Base-by-base conservation (phyloP, 208 protist genomes). In the Acanthamoeba sp. region DNA sequence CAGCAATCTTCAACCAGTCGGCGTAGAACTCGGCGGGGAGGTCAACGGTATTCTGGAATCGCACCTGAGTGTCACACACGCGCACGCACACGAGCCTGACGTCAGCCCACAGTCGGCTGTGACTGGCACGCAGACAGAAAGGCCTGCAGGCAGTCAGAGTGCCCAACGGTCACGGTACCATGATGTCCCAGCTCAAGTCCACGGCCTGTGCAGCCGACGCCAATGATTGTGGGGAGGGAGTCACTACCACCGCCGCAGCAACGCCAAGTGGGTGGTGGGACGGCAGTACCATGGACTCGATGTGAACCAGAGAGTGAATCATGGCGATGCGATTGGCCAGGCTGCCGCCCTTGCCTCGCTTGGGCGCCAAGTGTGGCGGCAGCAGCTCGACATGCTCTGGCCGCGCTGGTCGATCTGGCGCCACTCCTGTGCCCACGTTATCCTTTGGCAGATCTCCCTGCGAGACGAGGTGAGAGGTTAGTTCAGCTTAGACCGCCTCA, bases 21-120 rank as follows among this genome's bases (percentile, higher is more conserved):
- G 50, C 48, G 48, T 92, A 92, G 87, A 92, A 92, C 36, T 92
- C 87, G 6, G n/a, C 38, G 4, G 87, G 87, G 16, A 92, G 50
- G 36, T 36, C 59, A 9, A 32, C 80, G 27, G 14, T 64, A 27
- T 64, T 64, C 29, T 64, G 80, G 22, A 89, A 89, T 29, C 80
- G 80, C 24, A 64, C 80, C 80, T 89, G 45, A 20, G n/a, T 40
- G 50, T 2, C 16, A 9, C 64, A 80, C 7, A 29, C 20, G 12
- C 36, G 24, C 9, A 80, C 18, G 36, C 45, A 12, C 45, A 50
- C 4, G 45, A 50, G 45, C n/a, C n/a, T n/a, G n/a, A n/a, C n/a
- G n/a, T n/a, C n/a, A 50, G 45, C 45, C 12, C 45, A 12, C 45
- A 50, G 45, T 50, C n/a, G 45, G 9, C 9, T 50, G 45, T 50